Evolutionary conservation across 805 yeast genomes (phyloP), one percentile per base, ranked within the genome.

Genomic region (Teunomyces pallodes): DNA sequence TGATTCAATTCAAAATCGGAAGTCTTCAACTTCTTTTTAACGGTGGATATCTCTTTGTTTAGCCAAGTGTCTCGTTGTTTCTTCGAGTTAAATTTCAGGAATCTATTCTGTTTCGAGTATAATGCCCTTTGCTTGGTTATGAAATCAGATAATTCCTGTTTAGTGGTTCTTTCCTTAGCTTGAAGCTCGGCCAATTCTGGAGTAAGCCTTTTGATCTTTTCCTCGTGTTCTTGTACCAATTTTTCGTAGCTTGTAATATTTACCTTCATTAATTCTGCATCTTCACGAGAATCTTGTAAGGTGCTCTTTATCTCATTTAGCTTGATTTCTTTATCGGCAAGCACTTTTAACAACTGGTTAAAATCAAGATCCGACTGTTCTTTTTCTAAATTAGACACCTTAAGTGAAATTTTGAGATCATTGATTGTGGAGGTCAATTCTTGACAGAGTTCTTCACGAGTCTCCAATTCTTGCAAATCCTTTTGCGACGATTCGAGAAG

Each of bases 61-160:
- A 91, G 71, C 92, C 95, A 88, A 2, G 50, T 39, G 60, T 90
- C 85, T 53, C 97, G 76, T 49, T 87, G 85, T 2, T 65, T 58
- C 52, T 75, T 75, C 12, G 78, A 64, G 0, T 62, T 52, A 56
- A 90, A 90, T 52, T 81, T 78, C 24, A 82, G 74, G 49, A 78
- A 79, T 44, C 90, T 80, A 36, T 87, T 88, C 56, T 83, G 87
- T 58, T 90, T 91, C 6, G 86, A 73, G 43, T 86, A 79, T 4
- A 91, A 62, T 10, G 74, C 66, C 53, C 86, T 72, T 62, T 86
- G 90, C 27, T 67, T 75, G 6, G 81, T 68, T 45, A 73, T 76
- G 17, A 76, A 55, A n/a, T 69, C 65, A 3, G 66, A 47, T 7
- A 84, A 61, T 42, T 72, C 56, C 3, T 61, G 55, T 46, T 77